These are phyloP conservation scores for Pulveroboletus sp. DNA, from an alignment of 768 basidiomycete genomes.

Conservation along the genomic window DNA sequence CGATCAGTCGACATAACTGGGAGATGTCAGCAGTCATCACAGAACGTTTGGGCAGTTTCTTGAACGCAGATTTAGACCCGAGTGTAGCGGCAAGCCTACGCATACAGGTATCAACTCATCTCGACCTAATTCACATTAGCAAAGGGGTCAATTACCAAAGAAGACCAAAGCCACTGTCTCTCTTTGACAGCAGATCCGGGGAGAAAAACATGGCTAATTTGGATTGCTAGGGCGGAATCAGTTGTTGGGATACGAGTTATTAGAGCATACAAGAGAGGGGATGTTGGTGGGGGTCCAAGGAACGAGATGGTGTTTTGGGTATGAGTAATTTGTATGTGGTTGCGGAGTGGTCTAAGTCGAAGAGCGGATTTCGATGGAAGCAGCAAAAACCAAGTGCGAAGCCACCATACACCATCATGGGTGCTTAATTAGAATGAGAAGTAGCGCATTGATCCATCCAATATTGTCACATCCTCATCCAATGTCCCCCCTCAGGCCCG, in stretches of 20 bases:
- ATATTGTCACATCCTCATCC: conserved; percentile 41
- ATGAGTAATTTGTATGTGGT: conserved; percentile 8
- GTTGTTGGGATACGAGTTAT: neutral
- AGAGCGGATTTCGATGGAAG: conserved; percentile 3
- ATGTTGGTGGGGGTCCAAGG: neutral
- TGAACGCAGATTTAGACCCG: conserved; percentile 83
- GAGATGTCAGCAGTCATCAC: conserved; percentile 82
- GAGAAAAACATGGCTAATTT: conserved; percentile 73
- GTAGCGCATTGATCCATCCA: conserved; percentile 6
- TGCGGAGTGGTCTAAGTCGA: neutral
- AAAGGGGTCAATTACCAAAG: conserved; percentile 51
- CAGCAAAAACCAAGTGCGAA: conserved; percentile 21
- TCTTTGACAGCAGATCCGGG: conserved; percentile 68
- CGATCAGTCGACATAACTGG: conserved; percentile 75
- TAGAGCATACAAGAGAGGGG: conserved; percentile 3
- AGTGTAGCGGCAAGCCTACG: conserved; percentile 86
- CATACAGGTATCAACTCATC: conserved; percentile 9
- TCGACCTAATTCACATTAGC: neutral
- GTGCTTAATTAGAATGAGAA: conserved; percentile 12
- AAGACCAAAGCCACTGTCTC: conserved; percentile 88
- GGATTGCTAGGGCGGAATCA: neutral
- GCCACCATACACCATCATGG: conserved; percentile 1
- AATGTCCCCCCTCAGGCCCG: conserved; percentile 44
- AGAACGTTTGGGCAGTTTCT: conserved; percentile 75
- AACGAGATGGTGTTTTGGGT: neutral